A percentile compares a stretch with the other conserved stretches of the same genome.
Evolutionary conservation across 108 stramenopile genomes (phyloP).

Genomic region (Tribonema minus): DNA sequence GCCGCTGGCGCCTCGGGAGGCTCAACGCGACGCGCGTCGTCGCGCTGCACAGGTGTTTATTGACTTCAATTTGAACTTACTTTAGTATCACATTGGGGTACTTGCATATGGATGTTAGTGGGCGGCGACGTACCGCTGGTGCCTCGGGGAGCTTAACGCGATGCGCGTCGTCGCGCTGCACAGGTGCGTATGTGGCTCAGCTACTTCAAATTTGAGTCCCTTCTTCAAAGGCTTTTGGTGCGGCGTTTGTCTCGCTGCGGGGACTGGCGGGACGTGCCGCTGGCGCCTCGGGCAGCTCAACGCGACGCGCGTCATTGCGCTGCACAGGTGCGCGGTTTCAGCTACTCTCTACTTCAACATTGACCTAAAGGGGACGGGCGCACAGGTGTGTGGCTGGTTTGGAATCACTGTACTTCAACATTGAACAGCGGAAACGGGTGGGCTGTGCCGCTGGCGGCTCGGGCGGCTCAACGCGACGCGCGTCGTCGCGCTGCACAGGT

Average conservation of each 20-base stretch:
- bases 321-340: constrained; percentile 2
- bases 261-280: neutral
- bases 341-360: too few species aligned
- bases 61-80: too few species aligned
- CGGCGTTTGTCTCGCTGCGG: constrained; percentile 25
- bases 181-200: too few species aligned
- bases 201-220: too few species aligned
- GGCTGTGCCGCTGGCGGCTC: too few species aligned
- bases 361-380: too few species aligned
- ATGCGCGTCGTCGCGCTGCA: constrained; percentile 2
- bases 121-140: neutral
- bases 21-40: constrained; percentile 20
- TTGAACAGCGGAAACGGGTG: too few species aligned
- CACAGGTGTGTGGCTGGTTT: too few species aligned
- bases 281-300: constrained; percentile 31
- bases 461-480: constrained; percentile 19
- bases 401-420: too few species aligned
- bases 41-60: constrained; percentile 4
- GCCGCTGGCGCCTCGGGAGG: constrained; percentile 22
- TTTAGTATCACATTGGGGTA: too few species aligned
- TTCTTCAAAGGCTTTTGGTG: constrained; percentile 21
- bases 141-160: constrained; percentile 12
- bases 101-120: too few species aligned
- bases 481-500: constrained; percentile 10
- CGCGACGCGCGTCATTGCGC: constrained; percentile 14